Conservation (phyloP, 2,329 filamentous ascomycete species). For the Arthroderma sp. region DNA sequence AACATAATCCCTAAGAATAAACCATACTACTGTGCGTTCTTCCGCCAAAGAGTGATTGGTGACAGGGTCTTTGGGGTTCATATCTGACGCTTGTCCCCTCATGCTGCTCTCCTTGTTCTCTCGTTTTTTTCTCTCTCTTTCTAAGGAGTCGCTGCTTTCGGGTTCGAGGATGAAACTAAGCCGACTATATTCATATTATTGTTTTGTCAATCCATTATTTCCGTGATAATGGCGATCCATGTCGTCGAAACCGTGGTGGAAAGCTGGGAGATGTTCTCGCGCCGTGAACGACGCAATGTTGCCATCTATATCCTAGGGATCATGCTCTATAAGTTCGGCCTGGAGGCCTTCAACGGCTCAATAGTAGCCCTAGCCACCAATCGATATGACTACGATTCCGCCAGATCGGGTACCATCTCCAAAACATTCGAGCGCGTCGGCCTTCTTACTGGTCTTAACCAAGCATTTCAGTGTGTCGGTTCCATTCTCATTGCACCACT, state of each 20-base stretch:
- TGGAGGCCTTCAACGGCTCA: slow-evolving; percentile 40
- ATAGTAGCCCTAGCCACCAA: slow-evolving; percentile 38
- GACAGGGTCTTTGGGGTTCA: no score
- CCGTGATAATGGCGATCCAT: slow-evolving; percentile 3
- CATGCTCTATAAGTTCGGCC: slow-evolving; percentile 41
- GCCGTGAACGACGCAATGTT: slow-evolving; percentile 33
- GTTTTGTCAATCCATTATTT: neutral
- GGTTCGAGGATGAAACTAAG: neutral
- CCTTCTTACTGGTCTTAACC: slow-evolving; percentile 36
- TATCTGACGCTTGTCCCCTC: neutral
- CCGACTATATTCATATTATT: neutral
- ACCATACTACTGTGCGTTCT: no score
- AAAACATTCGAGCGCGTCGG: slow-evolving; percentile 36
- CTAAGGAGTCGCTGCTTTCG: no score
- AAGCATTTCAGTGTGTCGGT: slow-evolving; percentile 39
- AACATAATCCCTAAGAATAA: no score
- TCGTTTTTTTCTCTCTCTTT: neutral
- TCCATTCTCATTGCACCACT: slow-evolving; percentile 39
- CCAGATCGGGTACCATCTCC: slow-evolving; percentile 17
- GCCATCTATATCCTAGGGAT: slow-evolving; percentile 37
- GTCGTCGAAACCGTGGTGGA: slow-evolving; percentile 4
- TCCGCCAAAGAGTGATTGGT: no score
- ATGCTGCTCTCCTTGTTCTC: neutral
- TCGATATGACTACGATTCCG: slow-evolving; percentile 35
- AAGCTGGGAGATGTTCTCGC: slow-evolving; percentile 22